Base-by-base conservation (phyloP, 2,329 filamentous ascomycete genomes). In the Sporothrix inflata region DNA sequence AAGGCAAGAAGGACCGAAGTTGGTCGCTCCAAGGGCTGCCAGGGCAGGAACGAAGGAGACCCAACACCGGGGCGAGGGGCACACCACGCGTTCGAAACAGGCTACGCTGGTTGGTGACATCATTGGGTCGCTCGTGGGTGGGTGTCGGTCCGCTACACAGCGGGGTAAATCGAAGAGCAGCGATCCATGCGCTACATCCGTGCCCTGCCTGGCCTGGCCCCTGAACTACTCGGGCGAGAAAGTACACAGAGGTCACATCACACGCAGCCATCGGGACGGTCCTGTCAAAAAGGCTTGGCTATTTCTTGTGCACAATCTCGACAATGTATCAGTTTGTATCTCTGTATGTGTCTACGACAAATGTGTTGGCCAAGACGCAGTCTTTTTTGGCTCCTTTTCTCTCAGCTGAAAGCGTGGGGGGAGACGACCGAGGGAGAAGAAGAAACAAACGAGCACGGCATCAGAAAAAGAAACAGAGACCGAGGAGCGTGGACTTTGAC, bases 211-310 rank as follows among this genome's bases (percentile, higher is more conserved):
- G 12, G 27, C 14, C 11, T 6, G 38, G 16, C 9, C 19, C 34
- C 34, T 61, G 1, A 40, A 21, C 42, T 5, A 40, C 57, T 19
- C 53, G 19, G 34, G 53, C 8, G 24, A 30, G 3, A 55, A 53
- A 19, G 21, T 11, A 53, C 49, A 24, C 38, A 42, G 24, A 66
- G 24, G 65, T 67, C 65, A 45, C 45, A 34, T 67, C 27, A 16
- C 45, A 38, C 45, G 30, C 65, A 49, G 30, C 27, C 45, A 24
- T 51, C 68, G 68, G 68, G 68, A 70, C 51, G 40, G 53, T 49
- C 68, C 55, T 61, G 68, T 70, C 68, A 55, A 70, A 51, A 70
- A 49, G 53, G 24, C 68, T 63, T 70, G 68, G 68, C 68, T 38
- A 19, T 60, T 40, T 21, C 6, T 70, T 0, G 38, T 57, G 21